Percentiles rank a stretch among this genome's conserved stretches.
Evolutionary conservation across 257 asterid species (phyloP).

Genomic region (Verbena officinalis): DNA sequence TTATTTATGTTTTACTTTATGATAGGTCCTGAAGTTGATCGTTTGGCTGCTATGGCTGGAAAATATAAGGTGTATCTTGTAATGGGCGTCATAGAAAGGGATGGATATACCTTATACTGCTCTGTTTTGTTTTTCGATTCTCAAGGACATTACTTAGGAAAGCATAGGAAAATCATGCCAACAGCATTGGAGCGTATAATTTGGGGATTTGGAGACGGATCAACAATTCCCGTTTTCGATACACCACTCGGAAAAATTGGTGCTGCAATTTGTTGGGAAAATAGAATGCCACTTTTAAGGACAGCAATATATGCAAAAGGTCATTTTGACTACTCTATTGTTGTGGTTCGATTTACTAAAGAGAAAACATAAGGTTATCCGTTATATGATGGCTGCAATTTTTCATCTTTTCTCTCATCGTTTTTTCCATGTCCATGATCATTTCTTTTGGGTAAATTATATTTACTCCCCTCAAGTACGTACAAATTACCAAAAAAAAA

Average conservation of each 20-base stretch:
- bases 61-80: constrained; percentile 85
- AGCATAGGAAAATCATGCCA: constrained; percentile 95
- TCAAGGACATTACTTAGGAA: constrained; percentile 85
- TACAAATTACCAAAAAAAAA: too few relatives aligned
- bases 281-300: constrained; percentile 92
- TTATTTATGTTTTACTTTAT: not conserved
- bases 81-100: constrained; percentile 91
- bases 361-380: not conserved
- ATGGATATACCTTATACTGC: constrained; percentile 91
- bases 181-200: constrained; percentile 88
- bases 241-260: constrained; percentile 94
- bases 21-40: constrained; percentile 93
- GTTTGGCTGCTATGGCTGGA: constrained; percentile 95
- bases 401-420: too few relatives aligned
- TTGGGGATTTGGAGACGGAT: constrained; percentile 99
- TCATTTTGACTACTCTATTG: constrained; percentile 5
- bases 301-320: constrained; percentile 98
- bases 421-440: too few relatives aligned
- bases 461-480: too few relatives aligned
- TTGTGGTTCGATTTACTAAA: not conserved
- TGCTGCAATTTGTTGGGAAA: constrained; percentile 99
- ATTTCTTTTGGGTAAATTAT: too few relatives aligned
- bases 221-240: constrained; percentile 90
- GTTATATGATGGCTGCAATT: too few relatives aligned
- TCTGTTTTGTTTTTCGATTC: constrained; percentile 81